A percentile compares a stretch with the other conserved stretches of the same genome.
Conservation (phyloP, 176 grass and related monocot genomes). For the Paspalum notatum region DNA sequence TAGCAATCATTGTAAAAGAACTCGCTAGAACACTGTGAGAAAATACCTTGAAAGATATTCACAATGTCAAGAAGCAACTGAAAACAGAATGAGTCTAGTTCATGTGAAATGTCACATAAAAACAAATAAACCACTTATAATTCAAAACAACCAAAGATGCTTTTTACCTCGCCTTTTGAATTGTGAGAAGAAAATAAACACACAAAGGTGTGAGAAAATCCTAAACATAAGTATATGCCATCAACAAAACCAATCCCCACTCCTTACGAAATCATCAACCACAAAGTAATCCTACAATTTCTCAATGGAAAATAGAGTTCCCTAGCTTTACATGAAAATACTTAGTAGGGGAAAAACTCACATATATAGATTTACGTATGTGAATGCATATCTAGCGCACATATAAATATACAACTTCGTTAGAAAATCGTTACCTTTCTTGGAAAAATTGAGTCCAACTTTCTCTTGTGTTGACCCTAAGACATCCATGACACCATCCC, state of each 20-base stretch:
- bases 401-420: neutral
- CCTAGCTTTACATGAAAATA: neutral
- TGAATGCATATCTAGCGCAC: neutral
- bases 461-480: neutral
- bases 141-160: neutral
- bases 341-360: accelerated
- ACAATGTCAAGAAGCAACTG: neutral
- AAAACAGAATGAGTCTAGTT: neutral
- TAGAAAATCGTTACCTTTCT: neutral
- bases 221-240: neutral
- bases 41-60: neutral
- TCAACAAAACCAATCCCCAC: neutral
- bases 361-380: neutral
- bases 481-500: neutral
- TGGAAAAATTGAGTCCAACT: neutral
- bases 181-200: neutral
- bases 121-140: neutral
- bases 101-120: neutral
- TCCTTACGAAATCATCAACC: neutral
- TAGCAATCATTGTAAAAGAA: too few relatives aligned
- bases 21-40: neutral
- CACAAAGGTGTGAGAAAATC: neutral
- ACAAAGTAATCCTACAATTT: neutral
- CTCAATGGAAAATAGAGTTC: neutral
- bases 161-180: neutral